phyloP scores from a whole-genome alignment of 1,284 basidiomycete genomes.

The Heterobasidion parviporum region DNA sequence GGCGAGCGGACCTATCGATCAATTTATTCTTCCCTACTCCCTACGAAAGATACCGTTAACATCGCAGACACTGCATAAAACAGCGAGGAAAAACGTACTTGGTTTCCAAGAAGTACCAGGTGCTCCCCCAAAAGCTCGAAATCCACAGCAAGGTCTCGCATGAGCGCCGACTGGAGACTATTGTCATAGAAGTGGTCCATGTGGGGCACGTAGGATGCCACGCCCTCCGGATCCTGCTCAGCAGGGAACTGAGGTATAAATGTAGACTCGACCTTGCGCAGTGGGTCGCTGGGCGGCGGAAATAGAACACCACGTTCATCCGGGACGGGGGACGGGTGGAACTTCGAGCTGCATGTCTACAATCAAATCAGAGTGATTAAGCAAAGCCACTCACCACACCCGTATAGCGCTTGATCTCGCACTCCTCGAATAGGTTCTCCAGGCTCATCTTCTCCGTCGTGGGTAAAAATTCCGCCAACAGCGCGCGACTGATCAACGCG shows the following conservation, averaged over 20 bases:
- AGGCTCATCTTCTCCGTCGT: conserved; percentile 48
- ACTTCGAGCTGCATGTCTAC: conserved; percentile 22
- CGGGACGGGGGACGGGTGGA: conserved; percentile 37
- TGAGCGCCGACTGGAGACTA: conserved; percentile 54
- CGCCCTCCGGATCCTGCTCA: conserved; percentile 41
- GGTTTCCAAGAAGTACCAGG: conserved; percentile 58
- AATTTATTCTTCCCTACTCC: conserved; percentile 68
- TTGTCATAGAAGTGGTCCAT: conserved; percentile 68
- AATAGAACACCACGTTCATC: conserved; percentile 34
- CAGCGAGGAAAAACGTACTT: conserved; percentile 26
- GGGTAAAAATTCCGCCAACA: conserved; percentile 57
- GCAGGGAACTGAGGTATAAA: conserved; percentile 41
- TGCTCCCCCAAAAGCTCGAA: conserved; percentile 52
- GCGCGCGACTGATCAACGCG: conserved; percentile 35
- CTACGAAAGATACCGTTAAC: conserved; percentile 16
- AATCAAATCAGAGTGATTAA: neutral
- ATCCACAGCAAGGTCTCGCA: conserved; percentile 57
- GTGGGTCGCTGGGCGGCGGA: conserved; percentile 28
- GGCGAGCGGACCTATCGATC: conserved; percentile 41
- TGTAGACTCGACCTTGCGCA: conserved; percentile 23
- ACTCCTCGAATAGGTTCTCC: conserved; percentile 42
- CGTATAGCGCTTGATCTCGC: conserved; percentile 33
- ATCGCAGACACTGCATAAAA: neutral
- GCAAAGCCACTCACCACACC: conserved; percentile 27
- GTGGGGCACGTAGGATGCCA: conserved; percentile 48